These are phyloP conservation scores for Myxozyma mucilagina DNA, from an alignment of 805 yeast species.

Conservation along the genomic window DNA sequence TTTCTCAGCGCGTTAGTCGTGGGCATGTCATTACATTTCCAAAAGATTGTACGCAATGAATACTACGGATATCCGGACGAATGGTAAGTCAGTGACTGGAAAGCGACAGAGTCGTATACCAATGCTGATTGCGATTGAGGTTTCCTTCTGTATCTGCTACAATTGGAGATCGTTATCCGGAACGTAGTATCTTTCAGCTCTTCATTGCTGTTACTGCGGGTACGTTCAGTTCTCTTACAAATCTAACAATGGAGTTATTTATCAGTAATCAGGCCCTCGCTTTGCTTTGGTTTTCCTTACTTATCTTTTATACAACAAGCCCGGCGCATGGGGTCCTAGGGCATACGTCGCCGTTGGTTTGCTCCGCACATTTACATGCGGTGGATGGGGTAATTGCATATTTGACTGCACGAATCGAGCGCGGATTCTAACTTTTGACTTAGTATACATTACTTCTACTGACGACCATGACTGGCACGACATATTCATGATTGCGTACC, in stretches of 20 bases:
- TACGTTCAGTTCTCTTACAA: neutral
- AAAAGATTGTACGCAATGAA: slow-evolving; percentile 85
- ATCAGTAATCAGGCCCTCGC: slow-evolving; percentile 43
- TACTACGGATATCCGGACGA: slow-evolving; percentile 92
- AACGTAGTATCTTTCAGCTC: slow-evolving; percentile 86
- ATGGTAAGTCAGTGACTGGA: slow-evolving; percentile 52
- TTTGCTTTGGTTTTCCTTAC: slow-evolving; percentile 27
- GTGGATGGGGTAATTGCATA: slow-evolving; percentile 68
- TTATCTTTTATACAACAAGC: slow-evolving; percentile 25
- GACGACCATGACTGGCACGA: slow-evolving; percentile 98
- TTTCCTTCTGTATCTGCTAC: slow-evolving; percentile 97
- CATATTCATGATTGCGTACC: slow-evolving; percentile 89
- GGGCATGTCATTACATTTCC: slow-evolving; percentile 60
- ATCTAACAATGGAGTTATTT: too few species aligned
- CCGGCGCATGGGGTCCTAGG: slow-evolving; percentile 43
- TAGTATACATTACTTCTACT: slow-evolving; percentile 88
- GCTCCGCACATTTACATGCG: slow-evolving; percentile 89
- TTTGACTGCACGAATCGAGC: neutral
- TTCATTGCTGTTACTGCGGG: slow-evolving; percentile 91
- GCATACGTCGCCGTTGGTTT: slow-evolving; percentile 56
- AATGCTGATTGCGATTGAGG: slow-evolving; percentile 22
- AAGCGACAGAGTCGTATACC: neutral
- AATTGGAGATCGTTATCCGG: slow-evolving; percentile 96
- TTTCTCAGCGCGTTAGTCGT: slow-evolving; percentile 32
- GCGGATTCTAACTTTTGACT: neutral